Conservation (phyloP, 345 rosid genomes). For the rapeseed (Brassica napus) region DNA sequence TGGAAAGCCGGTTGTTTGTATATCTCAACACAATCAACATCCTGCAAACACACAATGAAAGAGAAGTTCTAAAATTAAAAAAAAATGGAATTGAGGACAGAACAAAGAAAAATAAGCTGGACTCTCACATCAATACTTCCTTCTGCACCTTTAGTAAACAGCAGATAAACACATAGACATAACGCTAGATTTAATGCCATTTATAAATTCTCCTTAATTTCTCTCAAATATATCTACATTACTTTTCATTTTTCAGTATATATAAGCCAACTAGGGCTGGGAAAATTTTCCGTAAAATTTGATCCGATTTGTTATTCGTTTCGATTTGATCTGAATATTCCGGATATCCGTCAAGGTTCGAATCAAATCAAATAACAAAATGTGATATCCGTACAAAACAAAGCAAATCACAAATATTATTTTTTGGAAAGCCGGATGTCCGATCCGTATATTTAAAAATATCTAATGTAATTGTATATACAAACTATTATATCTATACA, state of each 20-base stretch:
- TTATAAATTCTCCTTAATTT: conserved; percentile 1
- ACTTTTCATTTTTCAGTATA: conserved; percentile 5
- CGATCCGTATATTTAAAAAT: no score
- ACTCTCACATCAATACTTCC: conserved; percentile 28
- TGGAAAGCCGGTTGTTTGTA: conserved; percentile 32
- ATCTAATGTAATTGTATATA: no score
- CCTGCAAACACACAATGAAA: conserved; percentile 8
- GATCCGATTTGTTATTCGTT: no score
- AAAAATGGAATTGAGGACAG: not conserved
- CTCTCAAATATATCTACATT: not conserved
- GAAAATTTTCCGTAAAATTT: no score
- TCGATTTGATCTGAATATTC: no score
- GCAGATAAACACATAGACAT: conserved; percentile 17
- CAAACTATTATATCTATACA: no score
- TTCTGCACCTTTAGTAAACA: conserved; percentile 15
- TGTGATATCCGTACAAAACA: no score
- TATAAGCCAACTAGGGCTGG: not conserved
- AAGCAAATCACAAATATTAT: no score
- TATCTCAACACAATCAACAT: conserved; percentile 26
- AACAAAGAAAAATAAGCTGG: not conserved
- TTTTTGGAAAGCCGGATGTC: no score
- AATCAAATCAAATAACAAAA: no score
- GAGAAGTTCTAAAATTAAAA: not conserved
- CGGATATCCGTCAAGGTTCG: no score
- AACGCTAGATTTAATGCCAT: conserved; percentile 27